These are phyloP conservation scores for Pterocarpus macrocarpus DNA, from an alignment of 306 rosid genomes.

Conservation along the genomic window DNA sequence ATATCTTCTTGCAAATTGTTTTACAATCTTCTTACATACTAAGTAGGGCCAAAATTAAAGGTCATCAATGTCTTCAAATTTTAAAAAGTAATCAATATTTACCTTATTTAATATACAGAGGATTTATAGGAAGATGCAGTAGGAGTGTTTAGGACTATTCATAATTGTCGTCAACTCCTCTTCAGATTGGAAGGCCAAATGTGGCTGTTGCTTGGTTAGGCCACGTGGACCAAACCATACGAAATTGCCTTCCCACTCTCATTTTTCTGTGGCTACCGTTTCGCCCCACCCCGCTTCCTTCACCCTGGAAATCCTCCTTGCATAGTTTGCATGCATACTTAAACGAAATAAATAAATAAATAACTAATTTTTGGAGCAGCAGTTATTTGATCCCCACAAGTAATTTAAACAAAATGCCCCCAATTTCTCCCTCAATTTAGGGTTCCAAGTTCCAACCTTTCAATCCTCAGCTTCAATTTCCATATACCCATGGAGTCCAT, in stretches of 20 bases:
- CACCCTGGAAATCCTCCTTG: background rate
- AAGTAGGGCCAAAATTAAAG: too few species aligned
- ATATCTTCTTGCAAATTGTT: too few species aligned
- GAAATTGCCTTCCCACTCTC: background rate
- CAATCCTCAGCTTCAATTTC: conserved; percentile 7
- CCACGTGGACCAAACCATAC: background rate
- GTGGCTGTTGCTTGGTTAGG: background rate
- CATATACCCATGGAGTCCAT: conserved; percentile 59
- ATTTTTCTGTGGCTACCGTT: background rate
- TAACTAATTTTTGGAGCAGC: conserved; percentile 12
- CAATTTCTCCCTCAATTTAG: conserved; percentile 40
- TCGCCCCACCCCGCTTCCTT: background rate
- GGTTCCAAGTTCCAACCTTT: conserved; percentile 36
- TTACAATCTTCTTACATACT: too few species aligned
- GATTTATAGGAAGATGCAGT: too few species aligned
- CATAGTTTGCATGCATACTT: background rate
- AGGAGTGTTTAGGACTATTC: too few species aligned
- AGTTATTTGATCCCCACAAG: conserved; percentile 33
- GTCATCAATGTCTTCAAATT: too few species aligned
- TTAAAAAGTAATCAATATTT: too few species aligned
- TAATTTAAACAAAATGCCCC: conserved; percentile 20
- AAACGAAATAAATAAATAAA: background rate
- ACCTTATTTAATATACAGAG: too few species aligned
- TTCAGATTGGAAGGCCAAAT: background rate
- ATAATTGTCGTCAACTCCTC: too few species aligned